Percentiles rank a stretch among this genome's conserved stretches.
Conservation (phyloP, 2,329 filamentous ascomycete genomes). For the Paracorniculantispora psalliotae region DNA sequence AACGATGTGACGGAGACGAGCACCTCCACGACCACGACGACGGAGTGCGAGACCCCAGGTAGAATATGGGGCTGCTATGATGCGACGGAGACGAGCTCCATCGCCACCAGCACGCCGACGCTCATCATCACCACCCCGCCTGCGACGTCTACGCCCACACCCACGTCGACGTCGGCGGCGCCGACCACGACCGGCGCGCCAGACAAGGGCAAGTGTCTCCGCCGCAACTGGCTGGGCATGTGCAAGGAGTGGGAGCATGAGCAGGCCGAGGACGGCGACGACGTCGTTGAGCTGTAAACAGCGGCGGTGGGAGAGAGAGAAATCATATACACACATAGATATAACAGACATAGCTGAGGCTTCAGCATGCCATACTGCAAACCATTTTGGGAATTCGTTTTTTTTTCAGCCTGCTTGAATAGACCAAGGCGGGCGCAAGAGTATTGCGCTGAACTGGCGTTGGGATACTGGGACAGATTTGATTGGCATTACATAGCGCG, state of each 20-base stretch:
- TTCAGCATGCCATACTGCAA: not conserved
- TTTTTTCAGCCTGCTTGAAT: slow-evolving; percentile 5
- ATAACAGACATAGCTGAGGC: not conserved
- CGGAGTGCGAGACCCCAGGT: slow-evolving; percentile 38
- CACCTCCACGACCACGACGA: slow-evolving; percentile 24
- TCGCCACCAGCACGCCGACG: slow-evolving; percentile 19
- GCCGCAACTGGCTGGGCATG: slow-evolving; percentile 37
- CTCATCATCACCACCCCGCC: slow-evolving; percentile 37
- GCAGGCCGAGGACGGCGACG: slow-evolving; percentile 20
- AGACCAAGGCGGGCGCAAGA: not conserved
- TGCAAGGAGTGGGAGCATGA: slow-evolving; percentile 34
- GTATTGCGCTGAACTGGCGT: not conserved
- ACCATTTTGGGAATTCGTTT: not conserved
- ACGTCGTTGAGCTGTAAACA: slow-evolving; percentile 9
- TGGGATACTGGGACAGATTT: slow-evolving; percentile 8
- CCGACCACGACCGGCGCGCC: slow-evolving; percentile 25
- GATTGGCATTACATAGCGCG: slow-evolving; percentile 9
- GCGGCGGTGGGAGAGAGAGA: too few species aligned
- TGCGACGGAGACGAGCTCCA: slow-evolving; percentile 23
- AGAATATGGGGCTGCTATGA: slow-evolving; percentile 55
- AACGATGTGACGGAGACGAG: slow-evolving; percentile 34
- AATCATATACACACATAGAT: slow-evolving; percentile 4
- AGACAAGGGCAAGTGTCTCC: slow-evolving; percentile 24
- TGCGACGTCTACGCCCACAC: slow-evolving; percentile 43
- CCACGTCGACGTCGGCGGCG: slow-evolving; percentile 22